Conservation (phyloP, 176 grass and related monocot genomes). For the Aegilops longissima region DNA sequence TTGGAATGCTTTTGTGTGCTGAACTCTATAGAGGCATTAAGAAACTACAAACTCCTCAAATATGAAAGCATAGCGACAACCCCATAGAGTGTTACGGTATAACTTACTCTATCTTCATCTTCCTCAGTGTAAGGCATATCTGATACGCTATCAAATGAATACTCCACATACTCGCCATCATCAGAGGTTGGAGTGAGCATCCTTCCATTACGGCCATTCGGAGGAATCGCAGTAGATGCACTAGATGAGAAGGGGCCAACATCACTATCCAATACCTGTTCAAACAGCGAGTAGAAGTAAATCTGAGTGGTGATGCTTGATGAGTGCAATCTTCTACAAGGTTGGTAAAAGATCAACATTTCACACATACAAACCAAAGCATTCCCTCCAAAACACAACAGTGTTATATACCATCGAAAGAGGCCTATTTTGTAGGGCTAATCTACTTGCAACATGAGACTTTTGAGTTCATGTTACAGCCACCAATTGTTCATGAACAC, state of each 20-base stretch:
- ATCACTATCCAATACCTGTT: slow-evolving; percentile 45
- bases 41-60: slow-evolving; percentile 6
- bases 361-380: background rate
- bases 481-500: background rate
- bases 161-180: slow-evolving; percentile 84
- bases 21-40: background rate
- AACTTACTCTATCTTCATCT: slow-evolving; percentile 94
- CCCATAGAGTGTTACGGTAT: slow-evolving; percentile 7
- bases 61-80: slow-evolving; percentile 1
- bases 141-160: slow-evolving; percentile 72
- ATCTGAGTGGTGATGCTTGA: slow-evolving; percentile 10
- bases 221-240: slow-evolving; percentile 45
- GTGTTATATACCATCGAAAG: background rate
- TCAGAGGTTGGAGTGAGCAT: slow-evolving; percentile 59
- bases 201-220: slow-evolving; percentile 41
- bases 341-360: slow-evolving; percentile 11
- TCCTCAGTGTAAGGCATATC: slow-evolving; percentile 78
- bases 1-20: background rate
- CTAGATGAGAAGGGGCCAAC: slow-evolving; percentile 67
- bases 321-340: slow-evolving; percentile 16
- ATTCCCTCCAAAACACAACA: background rate
- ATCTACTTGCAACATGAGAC: background rate
- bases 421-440: background rate
- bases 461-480: slow-evolving; percentile 2
- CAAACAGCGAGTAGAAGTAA: slow-evolving; percentile 3